phyloP scores from a whole-genome alignment of 1,284 basidiomycete genomes.

The Moesziomyces aphidis region DNA sequence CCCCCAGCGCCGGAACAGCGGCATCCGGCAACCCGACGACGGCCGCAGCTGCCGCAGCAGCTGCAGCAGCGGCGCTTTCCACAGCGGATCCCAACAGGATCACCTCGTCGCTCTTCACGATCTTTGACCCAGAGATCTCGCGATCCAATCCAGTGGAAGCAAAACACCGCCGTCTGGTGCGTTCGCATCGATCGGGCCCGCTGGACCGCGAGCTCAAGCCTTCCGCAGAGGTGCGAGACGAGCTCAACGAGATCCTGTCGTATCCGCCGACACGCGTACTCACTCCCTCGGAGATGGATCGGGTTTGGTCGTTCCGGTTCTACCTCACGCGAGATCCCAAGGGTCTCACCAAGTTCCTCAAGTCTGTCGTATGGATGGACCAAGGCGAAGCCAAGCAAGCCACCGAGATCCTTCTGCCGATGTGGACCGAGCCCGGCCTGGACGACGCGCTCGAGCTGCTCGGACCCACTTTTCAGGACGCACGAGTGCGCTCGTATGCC shows the following conservation, averaged over 20 bases:
- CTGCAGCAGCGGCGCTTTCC: constrained; percentile 67
- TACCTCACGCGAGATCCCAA: constrained; percentile 88
- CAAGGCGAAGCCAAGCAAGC: constrained; percentile 96
- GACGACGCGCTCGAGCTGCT: constrained; percentile 96
- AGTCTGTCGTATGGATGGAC: constrained; percentile 97
- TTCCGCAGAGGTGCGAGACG: constrained; percentile 90
- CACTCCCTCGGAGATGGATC: constrained; percentile 90
- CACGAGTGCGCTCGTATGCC: constrained; percentile 90
- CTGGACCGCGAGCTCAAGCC: constrained; percentile 96
- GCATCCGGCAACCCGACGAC: constrained; percentile 22
- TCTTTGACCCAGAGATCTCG: constrained; percentile 88
- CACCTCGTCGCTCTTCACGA: constrained; percentile 78
- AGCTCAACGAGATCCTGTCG: constrained; percentile 87
- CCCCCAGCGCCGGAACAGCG: constrained; percentile 1
- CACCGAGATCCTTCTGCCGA: constrained; percentile 91
- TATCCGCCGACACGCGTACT: constrained; percentile 90
- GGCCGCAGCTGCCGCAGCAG: constrained; percentile 34
- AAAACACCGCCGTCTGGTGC: constrained; percentile 92
- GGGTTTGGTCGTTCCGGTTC: constrained; percentile 98
- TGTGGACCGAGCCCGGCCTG: constrained; percentile 96
- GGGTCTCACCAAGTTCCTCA: constrained; percentile 96
- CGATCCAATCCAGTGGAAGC: constrained; percentile 96
- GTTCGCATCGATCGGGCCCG: constrained; percentile 92
- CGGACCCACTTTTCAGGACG: constrained; percentile 87
- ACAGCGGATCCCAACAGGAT: constrained; percentile 64